Base-by-base conservation (phyloP, 2,329 filamentous ascomycete genomes). In the Beauveria rudraprayagi region DNA sequence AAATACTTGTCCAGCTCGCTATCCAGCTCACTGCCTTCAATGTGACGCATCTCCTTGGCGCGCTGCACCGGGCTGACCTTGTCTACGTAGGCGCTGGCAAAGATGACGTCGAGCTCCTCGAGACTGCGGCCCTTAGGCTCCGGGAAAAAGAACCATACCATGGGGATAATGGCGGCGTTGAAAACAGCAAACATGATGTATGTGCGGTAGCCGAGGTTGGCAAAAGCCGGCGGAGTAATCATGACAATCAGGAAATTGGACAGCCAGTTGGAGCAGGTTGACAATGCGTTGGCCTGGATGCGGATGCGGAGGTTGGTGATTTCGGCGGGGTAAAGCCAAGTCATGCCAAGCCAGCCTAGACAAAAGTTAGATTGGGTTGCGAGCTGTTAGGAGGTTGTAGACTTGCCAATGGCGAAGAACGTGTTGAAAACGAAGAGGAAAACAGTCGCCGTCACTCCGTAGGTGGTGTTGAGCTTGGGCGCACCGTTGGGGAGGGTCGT, bases 91-190 rank as follows among this genome's bases (percentile, higher is more conserved):
- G 69, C 68, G 26, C 66, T 66, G 14, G 67, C 69, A 52, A 60
- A 62, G 6, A 90, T 85, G 61, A 83, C 78, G 67, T 90, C 87
- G 72, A 90, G 84, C 70, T 90, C 87, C 71, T 90, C 87, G 37
- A 89, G 76, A 16, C 78, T 83, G 8, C 82, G 79, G 64, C 71
- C 68, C 66, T 78, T 76, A 19, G 82, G 83, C 67, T 84, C 82
- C 0, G 81, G 81, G 64, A 80, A 81, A 65, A 80, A 77, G 62
- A 81, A 72, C 67, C 77, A 81, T 17, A 80, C 79, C 62, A 78
- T 73, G 1, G 79, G 79, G 17, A 81, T 66, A 63, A 81, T 80
- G 24, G 73, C 70, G 50, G 76, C 77, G 70, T 80, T 81, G 66
- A 80, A 75, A 22, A 77, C 73, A 8, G 79, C 78, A 70, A 80